Evolutionary conservation across 139 green algal species (phyloP).

Genomic region (Nannochloris sp.): DNA sequence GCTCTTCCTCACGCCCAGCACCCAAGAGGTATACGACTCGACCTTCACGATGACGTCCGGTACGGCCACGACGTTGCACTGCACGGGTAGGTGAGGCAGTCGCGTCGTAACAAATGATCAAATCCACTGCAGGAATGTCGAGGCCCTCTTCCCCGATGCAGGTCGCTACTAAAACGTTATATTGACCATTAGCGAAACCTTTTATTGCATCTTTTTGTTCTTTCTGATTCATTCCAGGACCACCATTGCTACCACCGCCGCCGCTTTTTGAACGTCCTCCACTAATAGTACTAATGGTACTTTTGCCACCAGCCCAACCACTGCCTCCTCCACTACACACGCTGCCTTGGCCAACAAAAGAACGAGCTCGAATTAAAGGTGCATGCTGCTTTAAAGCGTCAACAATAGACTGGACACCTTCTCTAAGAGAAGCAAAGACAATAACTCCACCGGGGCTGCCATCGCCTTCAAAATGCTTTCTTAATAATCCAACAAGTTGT

Average conservation of each 20-base stretch:
- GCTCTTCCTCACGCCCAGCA: slow-evolving; percentile 53
- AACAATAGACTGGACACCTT: slow-evolving; percentile 67
- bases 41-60: slow-evolving; percentile 73
- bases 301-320: not conserved
- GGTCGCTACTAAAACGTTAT: slow-evolving; percentile 85
- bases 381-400: slow-evolving; percentile 42
- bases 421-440: slow-evolving; percentile 71
- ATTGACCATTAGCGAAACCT: slow-evolving; percentile 47
- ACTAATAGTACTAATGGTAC: too few species aligned
- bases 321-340: not conserved
- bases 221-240: slow-evolving; percentile 37
- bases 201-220: slow-evolving; percentile 56
- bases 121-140: slow-evolving; percentile 91
- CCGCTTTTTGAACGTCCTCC: not conserved
- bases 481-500: slow-evolving; percentile 20
- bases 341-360: slow-evolving; percentile 80
- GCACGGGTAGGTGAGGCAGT: slow-evolving; percentile 62
- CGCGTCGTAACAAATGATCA: slow-evolving; percentile 90
- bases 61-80: slow-evolving; percentile 90
- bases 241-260: not conserved
- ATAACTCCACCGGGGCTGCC: slow-evolving; percentile 39
- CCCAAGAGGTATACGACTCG: slow-evolving; percentile 78
- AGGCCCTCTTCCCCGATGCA: slow-evolving; percentile 95
- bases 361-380: slow-evolving; percentile 42
- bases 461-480: not conserved